Evolutionary conservation across 2,329 filamentous ascomycete genomes (phyloP).

Genomic region (Bimuria novae-zelandiae): DNA sequence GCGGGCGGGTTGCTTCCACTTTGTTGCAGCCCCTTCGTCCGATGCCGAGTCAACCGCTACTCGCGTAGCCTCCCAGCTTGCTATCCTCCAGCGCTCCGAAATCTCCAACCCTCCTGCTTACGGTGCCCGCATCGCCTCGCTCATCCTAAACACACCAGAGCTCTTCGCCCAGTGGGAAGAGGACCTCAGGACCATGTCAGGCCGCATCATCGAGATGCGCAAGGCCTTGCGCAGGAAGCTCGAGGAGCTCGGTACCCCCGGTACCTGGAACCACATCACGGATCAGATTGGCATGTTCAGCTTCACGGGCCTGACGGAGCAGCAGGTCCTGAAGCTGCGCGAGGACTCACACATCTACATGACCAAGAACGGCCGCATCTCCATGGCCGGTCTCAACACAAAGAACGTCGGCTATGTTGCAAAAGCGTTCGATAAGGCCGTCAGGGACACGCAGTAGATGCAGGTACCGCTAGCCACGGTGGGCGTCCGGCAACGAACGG

Average conservation of each 20-base stretch:
- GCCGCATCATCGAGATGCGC: conserved; percentile 92
- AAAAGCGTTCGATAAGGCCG: conserved; percentile 83
- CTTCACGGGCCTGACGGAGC: conserved; percentile 79
- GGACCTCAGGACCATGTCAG: conserved; percentile 90
- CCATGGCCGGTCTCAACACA: conserved; percentile 96
- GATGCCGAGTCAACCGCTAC: conserved; percentile 64
- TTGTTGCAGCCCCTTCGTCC: conserved; percentile 74
- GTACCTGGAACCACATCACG: conserved; percentile 95
- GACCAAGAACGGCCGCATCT: conserved; percentile 97
- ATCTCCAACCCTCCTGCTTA: conserved; percentile 97
- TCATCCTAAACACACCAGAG: conserved; percentile 78
- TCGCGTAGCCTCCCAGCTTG: conserved; percentile 82
- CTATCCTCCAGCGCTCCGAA: conserved; percentile 93
- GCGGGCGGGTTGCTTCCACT: conserved; percentile 95
- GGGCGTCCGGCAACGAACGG: conserved; percentile 1
- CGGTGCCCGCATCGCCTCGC: conserved; percentile 84
- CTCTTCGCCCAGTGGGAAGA: conserved; percentile 92
- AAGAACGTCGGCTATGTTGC: conserved; percentile 93
- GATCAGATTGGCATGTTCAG: conserved; percentile 99
- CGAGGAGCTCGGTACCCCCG: conserved; percentile 83
- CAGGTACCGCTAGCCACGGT: background rate
- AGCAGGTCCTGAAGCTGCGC: conserved; percentile 73
- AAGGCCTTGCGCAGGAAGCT: conserved; percentile 76
- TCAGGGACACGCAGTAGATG: conserved; percentile 58
- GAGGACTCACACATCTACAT: conserved; percentile 80